phyloP scores from a whole-genome alignment of 2,329 filamentous ascomycete genomes.

The Colletotrichum nymphaeae region DNA sequence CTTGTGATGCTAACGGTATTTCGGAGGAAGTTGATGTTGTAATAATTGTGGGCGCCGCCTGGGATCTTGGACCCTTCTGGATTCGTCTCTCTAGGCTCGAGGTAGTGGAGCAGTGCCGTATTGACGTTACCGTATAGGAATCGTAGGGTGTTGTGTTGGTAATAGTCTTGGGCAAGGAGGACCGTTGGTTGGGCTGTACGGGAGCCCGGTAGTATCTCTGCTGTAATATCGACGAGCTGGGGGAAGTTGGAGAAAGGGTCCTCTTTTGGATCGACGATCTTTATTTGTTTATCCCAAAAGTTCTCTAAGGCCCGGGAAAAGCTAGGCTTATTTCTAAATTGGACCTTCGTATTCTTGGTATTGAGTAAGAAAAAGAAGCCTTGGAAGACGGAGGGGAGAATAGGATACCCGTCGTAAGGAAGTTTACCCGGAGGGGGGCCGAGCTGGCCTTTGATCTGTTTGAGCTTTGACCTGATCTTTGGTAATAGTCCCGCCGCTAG shows the following conservation, averaged over 20 bases:
- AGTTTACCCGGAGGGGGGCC: too few relatives aligned
- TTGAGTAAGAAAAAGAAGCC: too few relatives aligned
- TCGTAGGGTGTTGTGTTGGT: too few relatives aligned
- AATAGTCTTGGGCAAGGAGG: too few relatives aligned
- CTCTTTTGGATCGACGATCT: background rate
- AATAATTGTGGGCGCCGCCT: constrained; percentile 54
- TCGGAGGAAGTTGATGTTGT: constrained; percentile 53
- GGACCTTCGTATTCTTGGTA: background rate
- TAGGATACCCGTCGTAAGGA: too few relatives aligned
- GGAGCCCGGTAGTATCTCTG: constrained; percentile 51
- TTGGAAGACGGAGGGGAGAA: too few relatives aligned
- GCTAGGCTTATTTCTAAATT: background rate
- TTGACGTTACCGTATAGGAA: background rate
- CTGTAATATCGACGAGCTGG: constrained; percentile 48
- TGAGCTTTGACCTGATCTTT: too few relatives aligned
- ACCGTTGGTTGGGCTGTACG: too few relatives aligned
- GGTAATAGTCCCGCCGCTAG: background rate
- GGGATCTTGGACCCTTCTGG: constrained; percentile 42
- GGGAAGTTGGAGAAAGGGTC: background rate
- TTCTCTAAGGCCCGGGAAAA: too few relatives aligned
- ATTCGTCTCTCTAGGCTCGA: too few relatives aligned
- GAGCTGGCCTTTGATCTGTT: too few relatives aligned
- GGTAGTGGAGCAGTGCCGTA: background rate
- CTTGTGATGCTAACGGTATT: constrained; percentile 45
- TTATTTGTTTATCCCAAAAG: background rate